These are phyloP conservation scores for Acacia confusa DNA, from an alignment of 306 rosid genomes.

Conservation along the genomic window DNA sequence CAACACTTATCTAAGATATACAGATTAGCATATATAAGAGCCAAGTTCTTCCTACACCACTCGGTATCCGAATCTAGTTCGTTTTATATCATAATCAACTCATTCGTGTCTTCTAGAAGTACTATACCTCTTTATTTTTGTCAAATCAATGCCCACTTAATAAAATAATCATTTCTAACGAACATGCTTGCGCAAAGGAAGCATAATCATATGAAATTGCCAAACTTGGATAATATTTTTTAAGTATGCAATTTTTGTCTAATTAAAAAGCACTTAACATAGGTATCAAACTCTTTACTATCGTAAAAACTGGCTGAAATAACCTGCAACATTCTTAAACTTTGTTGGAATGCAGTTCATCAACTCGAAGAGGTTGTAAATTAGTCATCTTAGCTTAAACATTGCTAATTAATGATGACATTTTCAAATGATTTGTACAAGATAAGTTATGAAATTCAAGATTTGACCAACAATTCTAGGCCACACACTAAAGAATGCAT, in stretches of 20 bases:
- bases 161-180: background rate
- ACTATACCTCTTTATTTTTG: too few species aligned
- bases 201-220: too few species aligned
- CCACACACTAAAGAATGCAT: background rate
- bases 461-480: background rate
- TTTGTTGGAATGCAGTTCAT: background rate
- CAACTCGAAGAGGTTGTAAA: background rate
- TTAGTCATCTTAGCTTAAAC: background rate
- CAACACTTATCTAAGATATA: too few species aligned
- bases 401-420: background rate
- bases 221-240: background rate
- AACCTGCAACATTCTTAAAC: too few species aligned
- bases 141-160: background rate
- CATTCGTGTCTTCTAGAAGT: background rate
- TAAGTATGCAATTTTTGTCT: background rate
- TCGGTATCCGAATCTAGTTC: too few species aligned
- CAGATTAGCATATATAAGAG: too few species aligned
- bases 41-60: too few species aligned
- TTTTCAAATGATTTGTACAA: background rate
- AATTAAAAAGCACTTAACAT: background rate
- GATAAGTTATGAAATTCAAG: background rate
- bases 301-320: background rate
- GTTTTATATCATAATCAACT: background rate
- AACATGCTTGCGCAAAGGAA: too few species aligned
- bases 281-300: background rate